Evolutionary conservation across 495 filamentous ascomycete genomes (phyloP).

Genomic region (Echria macrotheca): DNA sequence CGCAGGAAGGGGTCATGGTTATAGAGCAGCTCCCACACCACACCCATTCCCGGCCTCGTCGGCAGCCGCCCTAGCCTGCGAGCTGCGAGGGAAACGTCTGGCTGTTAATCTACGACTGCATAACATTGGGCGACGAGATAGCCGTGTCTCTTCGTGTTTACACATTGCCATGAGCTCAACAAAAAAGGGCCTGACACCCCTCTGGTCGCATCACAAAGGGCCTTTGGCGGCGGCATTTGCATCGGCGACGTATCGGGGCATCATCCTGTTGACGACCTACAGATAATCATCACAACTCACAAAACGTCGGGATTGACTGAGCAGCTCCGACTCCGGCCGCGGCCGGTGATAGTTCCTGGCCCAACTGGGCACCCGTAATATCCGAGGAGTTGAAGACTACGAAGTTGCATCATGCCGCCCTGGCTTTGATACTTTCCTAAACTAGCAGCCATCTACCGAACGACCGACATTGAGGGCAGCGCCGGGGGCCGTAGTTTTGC

Average conservation of each 20-base stretch:
- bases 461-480: no score
- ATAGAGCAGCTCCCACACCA: conserved; percentile 5
- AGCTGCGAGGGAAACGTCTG: background rate
- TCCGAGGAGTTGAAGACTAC: no score
- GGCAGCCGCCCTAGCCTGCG: conserved; percentile 9
- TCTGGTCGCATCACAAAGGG: conserved; percentile 2
- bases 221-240: conserved; percentile 6
- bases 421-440: no score
- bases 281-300: conserved; percentile 32
- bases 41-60: conserved; percentile 6
- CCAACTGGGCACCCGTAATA: conserved; percentile 12
- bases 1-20: conserved; percentile 1
- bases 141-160: conserved; percentile 4
- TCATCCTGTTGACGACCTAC: no score
- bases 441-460: no score
- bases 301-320: conserved; percentile 17
- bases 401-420: no score
- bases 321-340: conserved; percentile 1
- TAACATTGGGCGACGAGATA: conserved; percentile 6
- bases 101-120: conserved; percentile 14
- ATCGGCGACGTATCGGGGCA: background rate
- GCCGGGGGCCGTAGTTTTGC: no score
- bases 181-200: conserved; percentile 6
- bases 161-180: conserved; percentile 1
- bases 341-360: background rate